Percentiles rank a stretch among this genome's conserved stretches.
phyloP scores from a whole-genome alignment of 768 basidiomycete species.

The Boletus vinaceobasis region DNA sequence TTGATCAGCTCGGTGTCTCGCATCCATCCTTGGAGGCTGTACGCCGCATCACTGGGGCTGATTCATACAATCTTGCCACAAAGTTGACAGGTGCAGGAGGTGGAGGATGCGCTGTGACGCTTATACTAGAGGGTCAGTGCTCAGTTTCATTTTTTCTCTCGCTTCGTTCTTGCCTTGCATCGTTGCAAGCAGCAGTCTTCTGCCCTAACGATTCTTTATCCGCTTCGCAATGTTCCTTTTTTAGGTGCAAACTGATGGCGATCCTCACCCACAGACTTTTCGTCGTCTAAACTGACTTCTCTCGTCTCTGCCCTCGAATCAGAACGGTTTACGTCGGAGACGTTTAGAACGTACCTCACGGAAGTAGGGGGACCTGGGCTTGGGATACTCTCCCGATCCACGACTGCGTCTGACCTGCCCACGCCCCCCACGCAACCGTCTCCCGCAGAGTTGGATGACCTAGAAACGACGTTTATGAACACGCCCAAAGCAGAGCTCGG shows the following conservation, averaged over 20 bases:
- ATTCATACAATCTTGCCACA: constrained; percentile 73
- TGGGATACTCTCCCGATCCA: constrained; percentile 71
- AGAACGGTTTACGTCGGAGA: constrained; percentile 32
- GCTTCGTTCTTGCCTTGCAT: neutral
- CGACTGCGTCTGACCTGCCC: constrained; percentile 11
- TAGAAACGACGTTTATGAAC: constrained; percentile 25
- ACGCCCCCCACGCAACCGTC: constrained; percentile 25
- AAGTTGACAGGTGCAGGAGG: constrained; percentile 98
- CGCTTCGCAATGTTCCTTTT: neutral
- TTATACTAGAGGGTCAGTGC: constrained; percentile 85
- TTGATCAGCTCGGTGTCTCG: constrained; percentile 84
- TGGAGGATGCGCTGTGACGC: constrained; percentile 95
- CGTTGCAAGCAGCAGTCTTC: neutral
- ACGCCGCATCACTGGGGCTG: constrained; percentile 58
- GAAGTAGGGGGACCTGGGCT: constrained; percentile 92
- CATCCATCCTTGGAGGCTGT: constrained; percentile 86
- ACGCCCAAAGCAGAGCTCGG: constrained; percentile 29
- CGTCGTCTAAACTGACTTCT: constrained; percentile 50
- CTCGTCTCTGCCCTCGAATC: constrained; percentile 55
- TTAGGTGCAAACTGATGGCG: neutral
- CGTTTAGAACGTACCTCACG: constrained; percentile 65
- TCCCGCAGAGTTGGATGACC: constrained; percentile 4
- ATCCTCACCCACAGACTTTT: constrained; percentile 54
- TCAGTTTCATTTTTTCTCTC: neutral
- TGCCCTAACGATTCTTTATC: neutral